Base-by-base conservation (phyloP, 805 yeast species). In the Cyberlindnera maritima region DNA sequence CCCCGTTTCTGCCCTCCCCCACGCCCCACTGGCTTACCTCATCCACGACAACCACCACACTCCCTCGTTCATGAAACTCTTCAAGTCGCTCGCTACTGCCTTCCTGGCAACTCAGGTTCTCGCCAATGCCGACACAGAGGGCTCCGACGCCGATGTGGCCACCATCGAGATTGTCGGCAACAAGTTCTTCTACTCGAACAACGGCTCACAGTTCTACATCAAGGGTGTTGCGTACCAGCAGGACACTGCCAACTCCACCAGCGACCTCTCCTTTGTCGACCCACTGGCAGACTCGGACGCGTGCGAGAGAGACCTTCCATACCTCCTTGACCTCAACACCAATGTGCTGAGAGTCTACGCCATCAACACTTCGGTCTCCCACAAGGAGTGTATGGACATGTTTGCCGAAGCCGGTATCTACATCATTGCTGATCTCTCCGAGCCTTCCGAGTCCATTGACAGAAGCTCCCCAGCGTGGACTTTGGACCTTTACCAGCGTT, bases 391-490 rank as follows among this genome's bases (percentile, higher is more conserved):
- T 69, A 84, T 87, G 89, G 62, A 74, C 48, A 66, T 76, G 34
- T 76, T 86, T 49, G 75, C 75, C 54, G 85, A 85, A 34, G 89
- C 90, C 50, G 96, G 94, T 50, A 88, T 89, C 62, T 88, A 89
- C 62, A 83, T 88, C 43, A 75, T 88, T 64, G 86, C 94, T 38
- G 96, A 88, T 68, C 75, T 88, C 56, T 81, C 91, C 10, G 83
- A 87, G 62, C 95, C 96, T 9, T 73, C 75, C 12, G 65, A 69
- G 47, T 85, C 96, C 20, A 82, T 88, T 60, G 76, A 81, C 67
- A 80, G 95, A 63, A 74, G 74, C 62, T 68, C 72, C 49, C 96
- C 96, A 36, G 68, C 70, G 51, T 86, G 94, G 94, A 73, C 76
- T 60, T 67, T 81, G 47, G 82, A 76, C 40, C 73, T 87, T 47